Evolutionary conservation across 2,329 filamentous ascomycete genomes (phyloP).

Genomic region (Xylaria polymorpha): DNA sequence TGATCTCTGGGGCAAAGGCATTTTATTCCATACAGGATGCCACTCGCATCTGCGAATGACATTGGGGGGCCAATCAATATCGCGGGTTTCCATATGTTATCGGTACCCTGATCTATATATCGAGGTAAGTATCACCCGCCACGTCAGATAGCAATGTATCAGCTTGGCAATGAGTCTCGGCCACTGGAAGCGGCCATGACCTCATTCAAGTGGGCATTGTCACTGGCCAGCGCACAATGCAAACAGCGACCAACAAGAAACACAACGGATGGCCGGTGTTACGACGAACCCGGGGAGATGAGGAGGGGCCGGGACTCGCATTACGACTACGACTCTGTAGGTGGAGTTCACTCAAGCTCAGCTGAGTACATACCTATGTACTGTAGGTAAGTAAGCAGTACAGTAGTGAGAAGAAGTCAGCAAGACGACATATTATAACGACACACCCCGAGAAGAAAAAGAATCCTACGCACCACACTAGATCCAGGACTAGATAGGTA

Average conservation of each 20-base stretch:
- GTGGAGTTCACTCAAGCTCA: neutral
- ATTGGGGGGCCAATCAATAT: slow-evolving; percentile 19
- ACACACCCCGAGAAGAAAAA: slow-evolving; percentile 6
- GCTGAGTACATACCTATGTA: slow-evolving; percentile 5
- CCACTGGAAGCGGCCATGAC: slow-evolving; percentile 17
- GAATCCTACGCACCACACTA: slow-evolving; percentile 16
- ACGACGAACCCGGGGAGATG: slow-evolving; percentile 16
- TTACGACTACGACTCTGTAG: slow-evolving; percentile 4
- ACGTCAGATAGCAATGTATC: slow-evolving; percentile 31
- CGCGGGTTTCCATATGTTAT: neutral
- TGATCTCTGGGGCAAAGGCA: slow-evolving; percentile 1
- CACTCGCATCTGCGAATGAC: slow-evolving; percentile 2
- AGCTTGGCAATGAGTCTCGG: slow-evolving; percentile 21
- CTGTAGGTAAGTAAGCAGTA: no score
- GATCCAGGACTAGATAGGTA: neutral
- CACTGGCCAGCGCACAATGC: slow-evolving; percentile 25
- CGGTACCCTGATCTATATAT: slow-evolving; percentile 5
- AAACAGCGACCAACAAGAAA: slow-evolving; percentile 26
- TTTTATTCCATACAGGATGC: neutral
- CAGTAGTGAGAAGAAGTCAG: slow-evolving; percentile 4
- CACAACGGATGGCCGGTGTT: slow-evolving; percentile 18
- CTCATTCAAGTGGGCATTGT: slow-evolving; percentile 18
- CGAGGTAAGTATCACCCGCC: slow-evolving; percentile 24
- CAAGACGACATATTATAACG: neutral
- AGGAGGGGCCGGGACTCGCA: neutral